phyloP scores from a whole-genome alignment of 352 stramenopile species.

The Pythium graminicola region DNA sequence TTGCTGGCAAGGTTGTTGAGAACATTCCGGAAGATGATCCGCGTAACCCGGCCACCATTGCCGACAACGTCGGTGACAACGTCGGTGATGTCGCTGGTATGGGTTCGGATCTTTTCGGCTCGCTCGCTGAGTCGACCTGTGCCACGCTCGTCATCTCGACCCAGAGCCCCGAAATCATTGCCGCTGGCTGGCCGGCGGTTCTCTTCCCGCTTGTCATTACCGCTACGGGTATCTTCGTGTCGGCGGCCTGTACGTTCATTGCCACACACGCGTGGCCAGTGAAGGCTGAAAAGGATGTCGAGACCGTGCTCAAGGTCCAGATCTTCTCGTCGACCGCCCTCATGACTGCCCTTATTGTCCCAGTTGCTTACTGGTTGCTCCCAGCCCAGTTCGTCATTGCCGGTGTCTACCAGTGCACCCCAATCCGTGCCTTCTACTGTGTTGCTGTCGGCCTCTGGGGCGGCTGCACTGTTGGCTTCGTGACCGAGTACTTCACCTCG shows the following conservation, averaged over 20 bases:
- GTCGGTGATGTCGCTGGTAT: conserved; percentile 99
- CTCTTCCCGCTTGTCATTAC: conserved; percentile 97
- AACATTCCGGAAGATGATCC: conserved; percentile 99
- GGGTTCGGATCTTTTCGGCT: conserved; percentile 99
- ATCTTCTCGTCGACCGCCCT: conserved; percentile 96
- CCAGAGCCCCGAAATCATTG: conserved; percentile 86
- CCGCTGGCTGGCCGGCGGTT: conserved; percentile 91
- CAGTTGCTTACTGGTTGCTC: conserved; percentile 89
- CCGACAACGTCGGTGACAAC: conserved; percentile 99
- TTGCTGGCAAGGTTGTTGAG: conserved; percentile 98
- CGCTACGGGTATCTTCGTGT: conserved; percentile 96
- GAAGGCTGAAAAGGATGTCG: conserved; percentile 93
- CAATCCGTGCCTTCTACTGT: conserved; percentile 89
- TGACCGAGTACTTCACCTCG: conserved; percentile 99
- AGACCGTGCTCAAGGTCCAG: conserved; percentile 97
- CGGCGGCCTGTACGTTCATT: conserved; percentile 95
- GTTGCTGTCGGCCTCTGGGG: conserved; percentile 94
- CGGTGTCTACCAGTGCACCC: conserved; percentile 60
- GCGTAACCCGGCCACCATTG: conserved; percentile 98
- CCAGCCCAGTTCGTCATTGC: conserved; percentile 88
- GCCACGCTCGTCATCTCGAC: conserved; percentile 97
- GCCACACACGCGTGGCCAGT: conserved; percentile 95
- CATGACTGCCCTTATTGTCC: conserved; percentile 92
- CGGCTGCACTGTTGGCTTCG: conserved; percentile 96
- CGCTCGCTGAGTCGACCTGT: conserved; percentile 97